phyloP scores from a whole-genome alignment of 331 rosid genomes.

The Dryas integrifolia region DNA sequence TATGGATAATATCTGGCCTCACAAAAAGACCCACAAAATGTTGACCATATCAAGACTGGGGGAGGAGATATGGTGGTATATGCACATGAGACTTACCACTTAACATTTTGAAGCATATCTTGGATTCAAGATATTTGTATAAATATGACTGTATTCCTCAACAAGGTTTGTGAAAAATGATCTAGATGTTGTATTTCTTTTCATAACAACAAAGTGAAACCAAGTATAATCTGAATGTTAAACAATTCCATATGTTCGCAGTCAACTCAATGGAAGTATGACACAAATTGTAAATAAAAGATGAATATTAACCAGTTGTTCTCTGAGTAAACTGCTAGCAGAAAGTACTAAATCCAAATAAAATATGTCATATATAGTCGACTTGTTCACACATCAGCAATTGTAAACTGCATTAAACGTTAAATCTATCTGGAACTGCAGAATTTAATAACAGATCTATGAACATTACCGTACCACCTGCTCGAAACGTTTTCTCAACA shows the following conservation, averaged over 20 bases:
- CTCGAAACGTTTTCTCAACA: slow-evolving; percentile 83
- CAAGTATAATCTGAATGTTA: background rate
- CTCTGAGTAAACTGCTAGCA: background rate
- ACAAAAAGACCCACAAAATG: background rate
- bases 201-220: background rate
- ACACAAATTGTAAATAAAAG: background rate
- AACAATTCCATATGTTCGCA: background rate
- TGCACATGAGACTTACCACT: background rate
- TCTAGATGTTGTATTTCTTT: background rate
- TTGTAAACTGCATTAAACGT: background rate
- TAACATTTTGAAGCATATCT: background rate
- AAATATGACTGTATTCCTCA: background rate
- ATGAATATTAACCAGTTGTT: background rate
- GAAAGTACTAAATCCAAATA: background rate
- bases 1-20: background rate
- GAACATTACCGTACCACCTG: slow-evolving; percentile 66
- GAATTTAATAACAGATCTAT: background rate
- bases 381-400: slow-evolving; percentile 2
- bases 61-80: background rate
- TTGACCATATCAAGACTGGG: background rate
- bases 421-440: background rate
- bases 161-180: background rate
- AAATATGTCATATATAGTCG: background rate
- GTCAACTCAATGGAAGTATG: background rate
- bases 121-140: background rate